Evolutionary conservation across 106 monocot genomes (phyloP).

Genomic region (Dendrobium huoshanense): DNA sequence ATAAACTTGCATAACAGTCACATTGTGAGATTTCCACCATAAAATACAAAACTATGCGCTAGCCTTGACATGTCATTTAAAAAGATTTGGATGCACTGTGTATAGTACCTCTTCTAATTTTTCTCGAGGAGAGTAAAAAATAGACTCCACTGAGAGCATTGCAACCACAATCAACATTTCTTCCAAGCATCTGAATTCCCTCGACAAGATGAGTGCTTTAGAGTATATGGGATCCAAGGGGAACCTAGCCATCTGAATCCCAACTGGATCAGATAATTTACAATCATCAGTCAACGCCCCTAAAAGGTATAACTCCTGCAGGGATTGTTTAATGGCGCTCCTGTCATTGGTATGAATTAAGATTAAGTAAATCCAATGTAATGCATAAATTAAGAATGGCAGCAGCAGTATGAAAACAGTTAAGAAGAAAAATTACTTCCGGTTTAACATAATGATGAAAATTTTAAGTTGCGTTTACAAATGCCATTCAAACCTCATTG

Average conservation of each 20-base stretch:
- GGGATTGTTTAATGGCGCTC: constrained; percentile 62
- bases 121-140: constrained; percentile 75
- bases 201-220: constrained; percentile 66
- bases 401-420: not conserved
- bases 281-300: constrained; percentile 75
- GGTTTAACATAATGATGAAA: not conserved
- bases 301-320: constrained; percentile 71
- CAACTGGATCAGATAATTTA: constrained; percentile 71
- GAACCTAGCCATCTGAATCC: constrained; percentile 73
- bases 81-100: not conserved
- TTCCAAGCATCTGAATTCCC: constrained; percentile 77
- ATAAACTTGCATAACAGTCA: not conserved
- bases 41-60: not conserved
- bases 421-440: not conserved
- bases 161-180: constrained; percentile 97
- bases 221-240: constrained; percentile 92
- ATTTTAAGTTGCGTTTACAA: not conserved
- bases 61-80: not conserved
- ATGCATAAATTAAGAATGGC: not conserved
- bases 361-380: not conserved
- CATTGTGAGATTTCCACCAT: not conserved
- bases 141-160: constrained; percentile 96
- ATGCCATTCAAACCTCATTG: not conserved
- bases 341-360: constrained; percentile 26
- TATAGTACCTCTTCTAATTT: constrained; percentile 78